These are phyloP conservation scores for Acanthamoeba divionensis DNA, from an alignment of 208 protist species.

Conservation along the genomic window DNA sequence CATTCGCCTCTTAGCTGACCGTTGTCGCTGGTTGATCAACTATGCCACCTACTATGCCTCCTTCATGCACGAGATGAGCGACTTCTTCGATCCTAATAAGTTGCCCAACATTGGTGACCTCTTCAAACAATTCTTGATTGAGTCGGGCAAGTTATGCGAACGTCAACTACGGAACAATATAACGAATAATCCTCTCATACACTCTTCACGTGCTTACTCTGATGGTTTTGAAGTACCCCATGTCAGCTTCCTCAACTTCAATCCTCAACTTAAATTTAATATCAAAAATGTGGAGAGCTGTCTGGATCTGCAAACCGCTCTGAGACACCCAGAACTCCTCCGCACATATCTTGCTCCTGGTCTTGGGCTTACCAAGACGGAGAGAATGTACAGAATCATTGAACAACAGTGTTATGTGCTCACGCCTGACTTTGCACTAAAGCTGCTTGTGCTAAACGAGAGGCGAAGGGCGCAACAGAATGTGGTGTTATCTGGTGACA, in stretches of 20 bases:
- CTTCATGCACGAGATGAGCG: background rate
- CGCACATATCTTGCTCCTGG: background rate
- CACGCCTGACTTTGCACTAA: background rate
- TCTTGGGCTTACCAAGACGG: background rate
- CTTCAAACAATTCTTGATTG: background rate
- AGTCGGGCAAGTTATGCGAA: background rate
- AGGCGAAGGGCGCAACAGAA: background rate
- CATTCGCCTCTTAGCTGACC: background rate
- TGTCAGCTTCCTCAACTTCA: too few species aligned
- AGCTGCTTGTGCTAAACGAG: background rate
- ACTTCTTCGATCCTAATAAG: background rate
- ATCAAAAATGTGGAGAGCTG: too few species aligned
- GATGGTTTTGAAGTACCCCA: too few species aligned
- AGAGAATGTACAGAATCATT: background rate
- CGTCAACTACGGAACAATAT: background rate
- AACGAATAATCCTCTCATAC: background rate
- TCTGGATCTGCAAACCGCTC: too few species aligned
- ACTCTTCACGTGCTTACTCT: background rate
- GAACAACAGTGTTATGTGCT: background rate
- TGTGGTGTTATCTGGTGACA: conserved; percentile 40
- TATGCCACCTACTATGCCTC: too few species aligned
- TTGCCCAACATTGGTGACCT: too few species aligned
- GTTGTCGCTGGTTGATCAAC: background rate
- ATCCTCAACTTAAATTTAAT: too few species aligned
- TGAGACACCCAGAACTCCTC: background rate